Conservation (phyloP, 192 early-diverging fungal species). For the Linnemannia schmuckeri region DNA sequence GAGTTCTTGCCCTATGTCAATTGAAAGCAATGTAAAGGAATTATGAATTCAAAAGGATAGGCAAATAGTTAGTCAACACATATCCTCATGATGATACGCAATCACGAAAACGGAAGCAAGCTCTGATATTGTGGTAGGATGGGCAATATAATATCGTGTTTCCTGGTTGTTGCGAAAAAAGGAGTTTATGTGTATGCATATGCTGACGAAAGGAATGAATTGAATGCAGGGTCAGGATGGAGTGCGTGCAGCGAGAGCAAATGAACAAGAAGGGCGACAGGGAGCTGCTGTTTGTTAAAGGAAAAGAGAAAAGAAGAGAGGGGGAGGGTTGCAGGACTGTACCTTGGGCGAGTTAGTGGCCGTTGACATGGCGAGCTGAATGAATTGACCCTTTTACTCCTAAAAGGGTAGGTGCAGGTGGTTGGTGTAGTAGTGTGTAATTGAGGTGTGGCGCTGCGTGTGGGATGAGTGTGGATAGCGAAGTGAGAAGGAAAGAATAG, state of each 20-base stretch:
- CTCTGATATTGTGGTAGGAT: too few species aligned
- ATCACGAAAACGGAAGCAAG: too few species aligned
- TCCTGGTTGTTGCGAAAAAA: too few species aligned
- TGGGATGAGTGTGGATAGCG: not conserved
- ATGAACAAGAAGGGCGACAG: not conserved
- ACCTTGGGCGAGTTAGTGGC: conserved; percentile 33
- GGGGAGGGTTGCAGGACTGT: not conserved
- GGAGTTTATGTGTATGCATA: too few species aligned
- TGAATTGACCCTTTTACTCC: not conserved
- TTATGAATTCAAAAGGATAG: not conserved
- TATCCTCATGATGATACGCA: too few species aligned
- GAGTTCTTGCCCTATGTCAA: not conserved
- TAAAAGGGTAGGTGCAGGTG: too few species aligned
- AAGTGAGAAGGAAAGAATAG: not conserved
- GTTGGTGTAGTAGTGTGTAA: not conserved
- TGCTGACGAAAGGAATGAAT: too few species aligned
- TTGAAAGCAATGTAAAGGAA: not conserved
- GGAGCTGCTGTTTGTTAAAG: not conserved
- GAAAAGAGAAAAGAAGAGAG: not conserved
- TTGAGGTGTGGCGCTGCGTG: not conserved
- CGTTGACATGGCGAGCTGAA: conserved; percentile 17
- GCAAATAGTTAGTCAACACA: not conserved
- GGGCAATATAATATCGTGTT: too few species aligned
- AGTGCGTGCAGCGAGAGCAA: not conserved
- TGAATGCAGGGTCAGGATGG: too few species aligned